Evolutionary conservation across 2,329 filamentous ascomycete genomes (phyloP), one percentile per base, ranked within the genome.

Genomic region (Thermothelomyces thermophilus): DNA sequence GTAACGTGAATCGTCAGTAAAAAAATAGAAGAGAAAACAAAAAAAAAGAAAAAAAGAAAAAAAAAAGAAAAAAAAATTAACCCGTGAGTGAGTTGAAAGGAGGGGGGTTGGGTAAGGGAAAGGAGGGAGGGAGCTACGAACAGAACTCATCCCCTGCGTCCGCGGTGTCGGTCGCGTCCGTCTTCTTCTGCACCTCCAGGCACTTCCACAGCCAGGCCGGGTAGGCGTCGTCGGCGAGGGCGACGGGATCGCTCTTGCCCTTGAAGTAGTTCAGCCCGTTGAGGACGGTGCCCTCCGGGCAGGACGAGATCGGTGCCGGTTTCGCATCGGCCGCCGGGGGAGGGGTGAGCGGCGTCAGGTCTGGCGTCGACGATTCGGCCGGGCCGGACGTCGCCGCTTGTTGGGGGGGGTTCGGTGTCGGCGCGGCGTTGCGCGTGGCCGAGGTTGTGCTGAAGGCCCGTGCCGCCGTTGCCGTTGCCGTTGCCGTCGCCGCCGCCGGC

Each of bases 131-230:
- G 35, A 28, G 17, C 31, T 19, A 78, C 84, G 44, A 79, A 91
- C 87, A 90, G 66, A 89, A 93, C 59, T 90, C 76, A 70, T 91
- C 87, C 19, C 82, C 85, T 22, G 77, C 78, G 9, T 74, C 75
- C 10, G 73, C 76, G 3, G 74, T 77, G 3, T 69, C 77, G 2
- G 70, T 71, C 13, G 68, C 70, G 17, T 68, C 67, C 3, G 62
- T 66, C 63, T 76, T 80, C 67, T 80, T 77, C 67, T 79, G 72
- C 50, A 78, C 74, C 44, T 83, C 77, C 48, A 93, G 69, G 58
- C 86, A 82, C 3, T 69, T 73, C 88, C 88, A 94, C 54, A 94
- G 67, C 88, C 88, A 94, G 20, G 73, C 73, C 3, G 88, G 88
- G 68, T 94, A 94, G 54, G 86, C 85, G 19, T 81, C 73, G 59